phyloP scores from a whole-genome alignment of 1,284 basidiomycete species.

The Stygiomarasmius scandens region DNA sequence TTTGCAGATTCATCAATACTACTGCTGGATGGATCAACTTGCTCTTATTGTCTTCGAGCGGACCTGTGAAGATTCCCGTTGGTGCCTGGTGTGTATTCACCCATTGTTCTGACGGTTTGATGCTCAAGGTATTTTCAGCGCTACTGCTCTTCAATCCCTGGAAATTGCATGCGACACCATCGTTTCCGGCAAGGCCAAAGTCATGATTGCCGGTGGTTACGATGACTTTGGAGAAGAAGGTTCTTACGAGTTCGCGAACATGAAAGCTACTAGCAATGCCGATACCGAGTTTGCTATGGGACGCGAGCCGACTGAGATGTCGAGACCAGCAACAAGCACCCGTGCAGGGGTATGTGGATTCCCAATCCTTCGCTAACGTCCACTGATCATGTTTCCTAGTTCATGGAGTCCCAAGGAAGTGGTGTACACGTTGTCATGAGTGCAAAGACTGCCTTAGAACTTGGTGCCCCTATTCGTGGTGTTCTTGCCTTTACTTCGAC shows the following conservation, averaged over 20 bases:
- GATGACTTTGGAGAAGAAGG: constrained; percentile 98
- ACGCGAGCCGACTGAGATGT: constrained; percentile 98
- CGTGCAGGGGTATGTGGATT: constrained; percentile 75
- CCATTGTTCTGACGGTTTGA: not conserved
- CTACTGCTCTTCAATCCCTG: constrained; percentile 95
- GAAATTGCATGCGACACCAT: constrained; percentile 98
- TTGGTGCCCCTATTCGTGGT: constrained; percentile 92
- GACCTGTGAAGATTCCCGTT: constrained; percentile 98
- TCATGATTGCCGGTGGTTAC: constrained; percentile 99
- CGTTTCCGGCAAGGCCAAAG: constrained; percentile 93
- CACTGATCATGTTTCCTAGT: constrained; percentile 44
- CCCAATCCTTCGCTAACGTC: constrained; percentile 2
- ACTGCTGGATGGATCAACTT: constrained; percentile 98
- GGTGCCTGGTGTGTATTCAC: constrained; percentile 81
- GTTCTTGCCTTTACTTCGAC: constrained; percentile 96
- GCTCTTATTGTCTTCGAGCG: constrained; percentile 89
- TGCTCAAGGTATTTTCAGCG: constrained; percentile 47
- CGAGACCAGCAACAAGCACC: constrained; percentile 94
- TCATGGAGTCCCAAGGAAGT: constrained; percentile 97
- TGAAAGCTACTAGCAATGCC: constrained; percentile 98
- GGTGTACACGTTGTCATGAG: constrained; percentile 98
- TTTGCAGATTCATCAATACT: constrained; percentile 88
- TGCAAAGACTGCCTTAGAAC: constrained; percentile 92
- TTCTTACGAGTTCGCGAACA: constrained; percentile 97
- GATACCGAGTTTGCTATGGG: constrained; percentile 98